Base-by-base conservation (phyloP, 306 rosid species). In the Canavalia ensiformis region DNA sequence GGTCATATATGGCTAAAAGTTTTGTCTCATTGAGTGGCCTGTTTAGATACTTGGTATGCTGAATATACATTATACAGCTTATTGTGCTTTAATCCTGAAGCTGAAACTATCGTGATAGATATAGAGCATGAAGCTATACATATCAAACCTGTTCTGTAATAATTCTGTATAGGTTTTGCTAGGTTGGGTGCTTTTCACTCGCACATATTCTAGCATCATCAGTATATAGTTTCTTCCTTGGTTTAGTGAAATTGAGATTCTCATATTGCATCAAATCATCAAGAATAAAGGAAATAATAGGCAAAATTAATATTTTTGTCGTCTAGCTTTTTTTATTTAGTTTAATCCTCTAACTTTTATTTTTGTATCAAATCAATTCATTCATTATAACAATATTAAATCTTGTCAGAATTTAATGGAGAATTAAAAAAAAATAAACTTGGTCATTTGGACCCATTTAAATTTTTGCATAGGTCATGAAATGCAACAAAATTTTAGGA, bases 201-300 rank as follows among this genome's bases (percentile, higher is more conserved):
- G 2, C 45, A 4, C 18, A 34, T 18, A 47, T 33, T 37, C 44
- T 39, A 11, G 52, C 65, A 50, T 6, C 41, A 64, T n/a, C 4
- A 41, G 46, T 50, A 9, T 37, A 11, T 34, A 50, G 0, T 18
- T 33, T 4, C 62, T 49, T 60, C 71, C 68, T 57, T 57, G 55
- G 39, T 59, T 60, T 75, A 52, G 31, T 75, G 51, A 41, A 51
- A 6, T 72, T 2, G 41, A 41, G 35, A 72, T 72, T 64, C 39
- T 42, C 28, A 31, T 18, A 18, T 18, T 18, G 25, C 25, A 18
- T 18, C 25, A 18, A 18, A 18, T 59, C 42, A n/a, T 45, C 34
- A 6, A 7, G 64, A 37, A 75, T 52, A 64, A 18, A 13, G 44
- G n/a, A 33, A 62, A 34, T 7, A 52, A 47, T 57, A 41, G 25